Base-by-base conservation (phyloP, 352 stramenopile genomes). In the Thraustochytrium striatum region DNA sequence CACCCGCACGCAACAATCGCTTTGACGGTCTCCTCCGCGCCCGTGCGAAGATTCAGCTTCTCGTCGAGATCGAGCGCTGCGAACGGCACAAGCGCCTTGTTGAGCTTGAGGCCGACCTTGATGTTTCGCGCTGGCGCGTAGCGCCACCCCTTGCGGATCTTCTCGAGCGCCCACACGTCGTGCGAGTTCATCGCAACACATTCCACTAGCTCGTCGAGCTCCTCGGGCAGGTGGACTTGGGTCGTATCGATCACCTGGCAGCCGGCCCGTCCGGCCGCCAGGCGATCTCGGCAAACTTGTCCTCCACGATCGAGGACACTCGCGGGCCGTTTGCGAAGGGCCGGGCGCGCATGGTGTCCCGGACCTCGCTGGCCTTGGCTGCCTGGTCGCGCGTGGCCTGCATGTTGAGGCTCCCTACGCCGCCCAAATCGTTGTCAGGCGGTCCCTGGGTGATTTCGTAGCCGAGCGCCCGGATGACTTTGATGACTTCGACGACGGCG, bases 111-210 rank as follows among this genome's bases (percentile, higher is more conserved):
- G 43, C 53, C 69, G 11, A 65, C 53, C n/a, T 50, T 62, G 58
- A 79, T 79, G 53, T 79, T 79, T 19, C 69, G 50, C 1, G 8
- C 53, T 30, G 69, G 69, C 16, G 69, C 69, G 55, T 79, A 79
- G 5, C 75, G 36, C 75, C 75, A 82, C 11, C 75, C 75, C 38
- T 68, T 44, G 13, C 75, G 69, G 25, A 82, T 52, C 57, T 82
- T 82, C n/a, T 69, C 61, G 32, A 21, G 36, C 28, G 62, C 75
- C 75, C 75, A 82, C 7, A 82, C 75, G 21, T 82, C 75, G 39
- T 82, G 75, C 13, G 62, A 81, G 65, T 82, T 82, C 11, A 35
- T 68, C 3, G 75, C 75, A 13, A 82, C 28, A 11, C 52, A 33
- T 9, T 82, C 69, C 0, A 72, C 72, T 3, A 82, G 69, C 21